Evolutionary conservation across 163 green algal genomes (phyloP), one percentile per base, ranked within the genome.

Genomic region (Scenedesmus sp.): DNA sequence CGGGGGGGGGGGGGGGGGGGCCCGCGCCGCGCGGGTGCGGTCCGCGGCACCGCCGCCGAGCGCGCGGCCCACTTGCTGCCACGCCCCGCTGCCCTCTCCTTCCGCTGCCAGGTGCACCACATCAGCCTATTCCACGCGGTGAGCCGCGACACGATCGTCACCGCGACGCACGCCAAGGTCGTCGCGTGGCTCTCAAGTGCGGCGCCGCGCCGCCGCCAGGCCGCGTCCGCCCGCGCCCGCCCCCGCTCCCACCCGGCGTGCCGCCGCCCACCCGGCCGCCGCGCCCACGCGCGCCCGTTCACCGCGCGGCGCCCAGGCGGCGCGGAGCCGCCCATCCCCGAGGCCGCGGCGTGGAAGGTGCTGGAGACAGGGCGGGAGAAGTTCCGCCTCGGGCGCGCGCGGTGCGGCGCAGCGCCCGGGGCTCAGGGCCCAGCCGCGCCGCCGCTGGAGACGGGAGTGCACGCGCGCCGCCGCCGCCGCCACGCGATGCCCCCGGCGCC

Each of bases 311-410:
- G n/a, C n/a, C n/a, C n/a, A n/a, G n/a, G n/a, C n/a, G n/a, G n/a
- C n/a, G n/a, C n/a, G n/a, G 67, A 82, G 2, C 74, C 63, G 18
- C 63, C 75, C 3, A 63, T 76, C 29, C 75, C 75, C 0, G 18
- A 51, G 20, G 47, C 28, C 22, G 63, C 51, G 22, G 63, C 63
- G 7, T 69, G 53, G 53, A 60, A 62, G 44, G 64, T 83, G 31
- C 54, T 83, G 56, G 75, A 83, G 58, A 83, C 75, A 29, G 75
- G 75, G 10, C 44, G 75, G 24, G 75, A 83, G 64, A 50, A n/a
- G 22, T 83, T 83, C 54, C 51, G 29, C 28, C 48, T 81, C 50
- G 48, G 48, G 17, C 44, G 74, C 15, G 42, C 74, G 9, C 29
- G 72, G 72, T 80, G 50, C 17, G 66, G 28, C 26, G 11, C 11